Evolutionary conservation across 148 eudicot species (phyloP).

Genomic region (Chenopodium suecicum): DNA sequence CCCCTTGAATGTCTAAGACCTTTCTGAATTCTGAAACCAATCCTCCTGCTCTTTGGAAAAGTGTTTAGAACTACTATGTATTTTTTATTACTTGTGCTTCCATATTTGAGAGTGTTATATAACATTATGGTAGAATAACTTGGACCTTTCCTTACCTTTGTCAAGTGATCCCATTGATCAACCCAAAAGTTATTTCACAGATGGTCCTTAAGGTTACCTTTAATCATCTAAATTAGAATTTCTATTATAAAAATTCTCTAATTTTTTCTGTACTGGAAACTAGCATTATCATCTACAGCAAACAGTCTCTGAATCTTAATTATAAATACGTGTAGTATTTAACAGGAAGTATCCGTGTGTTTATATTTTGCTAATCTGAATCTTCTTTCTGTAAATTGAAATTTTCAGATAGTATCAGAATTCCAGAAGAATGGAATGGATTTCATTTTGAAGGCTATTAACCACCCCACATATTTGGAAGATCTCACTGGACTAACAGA

Average conservation of each 20-base stretch:
- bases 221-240: neutral
- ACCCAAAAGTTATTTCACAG: neutral
- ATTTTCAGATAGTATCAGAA: slow-evolving; percentile 78
- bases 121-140: too few relatives aligned
- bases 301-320: too few relatives aligned
- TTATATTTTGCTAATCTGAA: neutral
- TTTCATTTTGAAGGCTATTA: slow-evolving; percentile 79
- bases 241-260: neutral
- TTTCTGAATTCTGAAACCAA: neutral
- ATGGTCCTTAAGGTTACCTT: neutral
- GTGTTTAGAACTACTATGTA: too few relatives aligned
- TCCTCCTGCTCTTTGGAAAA: too few relatives aligned
- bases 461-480: slow-evolving; percentile 91
- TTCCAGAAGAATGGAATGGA: slow-evolving; percentile 63
- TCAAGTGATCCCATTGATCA: too few relatives aligned
- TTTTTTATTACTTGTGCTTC: too few relatives aligned
- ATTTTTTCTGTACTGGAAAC: too few relatives aligned
- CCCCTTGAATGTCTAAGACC: neutral
- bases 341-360: neutral
- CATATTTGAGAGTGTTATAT: too few relatives aligned
- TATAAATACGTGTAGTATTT: neutral
- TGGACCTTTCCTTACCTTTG: too few relatives aligned
- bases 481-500: slow-evolving; percentile 92
- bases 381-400: neutral
- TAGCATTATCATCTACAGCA: too few relatives aligned